Evolutionary conservation across 805 yeast genomes (phyloP).

Genomic region (Candida hungchunana): DNA sequence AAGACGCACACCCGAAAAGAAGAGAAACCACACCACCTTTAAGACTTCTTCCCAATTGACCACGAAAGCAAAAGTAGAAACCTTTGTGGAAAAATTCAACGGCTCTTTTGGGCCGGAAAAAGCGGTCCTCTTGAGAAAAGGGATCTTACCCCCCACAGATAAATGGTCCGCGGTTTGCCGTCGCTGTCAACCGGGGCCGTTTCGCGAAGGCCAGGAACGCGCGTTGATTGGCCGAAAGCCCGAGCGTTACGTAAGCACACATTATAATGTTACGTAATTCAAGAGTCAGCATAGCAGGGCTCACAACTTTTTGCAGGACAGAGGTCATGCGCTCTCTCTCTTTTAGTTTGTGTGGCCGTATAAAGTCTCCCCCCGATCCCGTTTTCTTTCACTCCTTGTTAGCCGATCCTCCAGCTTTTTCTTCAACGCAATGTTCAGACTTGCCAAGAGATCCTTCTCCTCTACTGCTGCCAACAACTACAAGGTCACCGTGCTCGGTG

Average conservation of each 20-base stretch:
- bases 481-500: constrained; percentile 79
- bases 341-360: no score
- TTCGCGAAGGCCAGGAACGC: constrained; percentile 1
- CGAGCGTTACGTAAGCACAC: neutral
- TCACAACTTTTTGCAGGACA: constrained; percentile 3
- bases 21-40: no score
- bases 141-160: no score
- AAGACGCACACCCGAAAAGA: no score
- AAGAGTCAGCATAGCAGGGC: constrained; percentile 3
- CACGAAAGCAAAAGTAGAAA: no score
- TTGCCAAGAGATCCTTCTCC: constrained; percentile 62
- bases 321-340: neutral
- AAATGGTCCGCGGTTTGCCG: constrained; percentile 5
- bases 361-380: no score
- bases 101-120: neutral
- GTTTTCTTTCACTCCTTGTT: no score
- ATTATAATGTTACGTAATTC: constrained; percentile 1
- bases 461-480: constrained; percentile 62
- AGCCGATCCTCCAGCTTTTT: no score
- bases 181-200: constrained; percentile 8
- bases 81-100: no score
- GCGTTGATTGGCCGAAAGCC: constrained; percentile 10
- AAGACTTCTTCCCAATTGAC: no score
- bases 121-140: no score
- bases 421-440: constrained; percentile 49